Evolutionary conservation across 805 yeast genomes (phyloP).

Genomic region (Kodamaea sagamina): DNA sequence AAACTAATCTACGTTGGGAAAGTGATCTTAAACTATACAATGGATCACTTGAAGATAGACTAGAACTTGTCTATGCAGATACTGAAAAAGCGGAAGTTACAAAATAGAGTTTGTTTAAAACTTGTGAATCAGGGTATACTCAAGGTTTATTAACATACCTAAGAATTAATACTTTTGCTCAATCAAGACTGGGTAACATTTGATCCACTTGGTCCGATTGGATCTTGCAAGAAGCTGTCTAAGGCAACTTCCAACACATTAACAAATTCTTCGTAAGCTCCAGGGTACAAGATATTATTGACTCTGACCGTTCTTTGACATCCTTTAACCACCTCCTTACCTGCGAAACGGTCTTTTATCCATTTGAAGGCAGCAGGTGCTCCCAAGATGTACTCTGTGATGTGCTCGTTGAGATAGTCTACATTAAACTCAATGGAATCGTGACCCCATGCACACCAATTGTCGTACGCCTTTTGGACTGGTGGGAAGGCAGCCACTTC

Average conservation of each 20-base stretch:
- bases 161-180: too few relatives aligned
- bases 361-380: conserved; percentile 23
- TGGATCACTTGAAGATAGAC: too few relatives aligned
- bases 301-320: conserved; percentile 43
- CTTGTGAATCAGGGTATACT: too few relatives aligned
- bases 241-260: neutral
- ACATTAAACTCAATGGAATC: conserved; percentile 25
- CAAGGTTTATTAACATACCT: too few relatives aligned
- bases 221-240: conserved; percentile 6
- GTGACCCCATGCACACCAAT: conserved; percentile 27
- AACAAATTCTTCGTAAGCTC: conserved; percentile 24
- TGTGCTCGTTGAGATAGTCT: conserved; percentile 28
- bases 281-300: conserved; percentile 46
- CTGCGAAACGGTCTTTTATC: conserved; percentile 20
- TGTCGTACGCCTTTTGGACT: conserved; percentile 20
- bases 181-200: conserved; percentile 1
- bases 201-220: conserved; percentile 10
- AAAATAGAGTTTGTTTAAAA: too few relatives aligned
- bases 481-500: conserved; percentile 16
- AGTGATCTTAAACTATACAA: too few relatives aligned
- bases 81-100: too few relatives aligned
- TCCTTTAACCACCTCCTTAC: conserved; percentile 19
- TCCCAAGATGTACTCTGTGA: conserved; percentile 15
- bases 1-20: too few relatives aligned
- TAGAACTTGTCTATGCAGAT: too few relatives aligned